Base-by-base conservation (phyloP, 2,329 filamentous ascomycete species). In the Tolypocladium album region DNA sequence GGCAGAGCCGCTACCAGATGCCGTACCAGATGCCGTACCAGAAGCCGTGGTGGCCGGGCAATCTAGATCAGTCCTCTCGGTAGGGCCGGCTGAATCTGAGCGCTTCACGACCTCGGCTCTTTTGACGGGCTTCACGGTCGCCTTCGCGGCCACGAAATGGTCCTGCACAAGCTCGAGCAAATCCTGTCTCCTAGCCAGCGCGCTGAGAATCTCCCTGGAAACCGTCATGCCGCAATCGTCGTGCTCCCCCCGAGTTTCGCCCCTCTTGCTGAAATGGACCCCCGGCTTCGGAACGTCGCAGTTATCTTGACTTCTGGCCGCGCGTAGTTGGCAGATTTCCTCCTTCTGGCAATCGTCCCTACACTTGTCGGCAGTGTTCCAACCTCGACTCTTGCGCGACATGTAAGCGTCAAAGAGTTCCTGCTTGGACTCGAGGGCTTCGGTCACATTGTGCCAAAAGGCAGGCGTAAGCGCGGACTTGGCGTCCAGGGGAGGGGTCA, bases 401-500 rank as follows among this genome's bases (percentile, higher is more conserved):
- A 77, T 74, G 66, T 78, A 85, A 2, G 69, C 71, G 15, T 77
- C 70, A 64, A 85, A 84, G 1, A 74, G 68, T 0, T 66, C 61
- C 2, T 75, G 64, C 58, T 82, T 69, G 5, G 61, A 64, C 61
- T 81, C 77, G 56, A 85, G 76, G 2, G 72, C 67, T 0, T 71
- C 71, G 0, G 82, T 85, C 24, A 85, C 73, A 63, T 81, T 78
- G 67, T 85, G 82, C 82, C 83, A 86, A 68, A 85, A 85, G 0
- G 77, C 78, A 0, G 82, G 78, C 1, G 79, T 81, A 38, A 87
- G 75, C 63, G 85, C 70, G 4, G 74, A 73, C 13, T 68, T 69
- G 3, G 69, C 50, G 43, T 71, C 64, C 2, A 78, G 63, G 1
- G 78, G 75, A 42, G 79, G 76, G 36, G 61, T 66, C 12, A 81